Evolutionary conservation across 352 stramenopile species (phyloP).

Genomic region (Lagenidium sp.): DNA sequence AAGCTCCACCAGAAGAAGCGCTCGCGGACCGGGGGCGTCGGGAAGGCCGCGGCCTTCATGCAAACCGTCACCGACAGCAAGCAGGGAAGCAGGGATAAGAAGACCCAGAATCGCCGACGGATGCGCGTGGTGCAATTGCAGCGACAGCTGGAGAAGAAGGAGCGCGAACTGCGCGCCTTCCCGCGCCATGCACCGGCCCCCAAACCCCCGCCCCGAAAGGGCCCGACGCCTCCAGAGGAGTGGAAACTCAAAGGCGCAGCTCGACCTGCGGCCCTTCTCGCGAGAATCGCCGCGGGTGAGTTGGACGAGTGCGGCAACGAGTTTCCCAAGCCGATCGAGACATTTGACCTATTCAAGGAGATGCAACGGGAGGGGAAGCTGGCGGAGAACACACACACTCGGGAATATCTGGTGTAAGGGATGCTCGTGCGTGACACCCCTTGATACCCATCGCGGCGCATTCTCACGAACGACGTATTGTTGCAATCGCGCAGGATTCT

Average conservation of each 20-base stretch:
- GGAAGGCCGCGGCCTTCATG: conserved; percentile 53
- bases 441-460: too few relatives aligned
- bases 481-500: conserved; percentile 26
- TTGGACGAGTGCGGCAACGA: conserved; percentile 70
- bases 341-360: conserved; percentile 63
- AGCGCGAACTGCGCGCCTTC: conserved; percentile 53
- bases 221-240: conserved; percentile 41
- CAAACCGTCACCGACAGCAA: conserved; percentile 48
- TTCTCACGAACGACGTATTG: not conserved
- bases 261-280: conserved; percentile 53
- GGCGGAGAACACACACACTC: conserved; percentile 47
- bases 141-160: conserved; percentile 56
- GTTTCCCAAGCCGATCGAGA: conserved; percentile 64
- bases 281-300: conserved; percentile 70
- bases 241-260: conserved; percentile 80
- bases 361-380: conserved; percentile 40
- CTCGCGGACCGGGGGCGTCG: conserved; percentile 20
- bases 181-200: conserved; percentile 27
- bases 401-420: conserved; percentile 52
- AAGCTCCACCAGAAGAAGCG: conserved; percentile 55
- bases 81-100: conserved; percentile 53
- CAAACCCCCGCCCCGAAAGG: conserved; percentile 35
- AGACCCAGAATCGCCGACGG: conserved; percentile 48
- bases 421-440: too few relatives aligned
- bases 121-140: conserved; percentile 81